phyloP scores from a whole-genome alignment of 768 basidiomycete genomes.

The Podaxis sp. region DNA sequence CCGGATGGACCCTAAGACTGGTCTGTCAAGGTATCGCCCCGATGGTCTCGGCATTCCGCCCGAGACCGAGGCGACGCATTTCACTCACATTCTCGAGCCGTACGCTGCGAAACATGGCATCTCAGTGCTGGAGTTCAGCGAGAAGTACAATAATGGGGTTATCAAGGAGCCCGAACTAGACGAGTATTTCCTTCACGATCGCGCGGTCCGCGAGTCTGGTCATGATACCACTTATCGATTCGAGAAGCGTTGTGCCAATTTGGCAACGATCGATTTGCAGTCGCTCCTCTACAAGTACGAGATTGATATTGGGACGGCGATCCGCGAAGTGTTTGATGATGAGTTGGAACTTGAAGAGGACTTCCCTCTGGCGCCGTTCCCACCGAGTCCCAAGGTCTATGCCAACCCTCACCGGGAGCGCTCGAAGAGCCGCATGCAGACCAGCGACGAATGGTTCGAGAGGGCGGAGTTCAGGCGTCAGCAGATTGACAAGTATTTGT shows the following conservation, averaged over 20 bases:
- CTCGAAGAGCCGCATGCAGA: conserved; percentile 62
- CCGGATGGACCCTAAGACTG: conserved; percentile 91
- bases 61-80: conserved; percentile 98
- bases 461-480: conserved; percentile 82
- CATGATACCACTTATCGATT: conserved; percentile 97
- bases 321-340: conserved; percentile 93
- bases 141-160: conserved; percentile 86
- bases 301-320: conserved; percentile 96
- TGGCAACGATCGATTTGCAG: conserved; percentile 95
- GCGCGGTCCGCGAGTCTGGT: conserved; percentile 93
- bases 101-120: conserved; percentile 91
- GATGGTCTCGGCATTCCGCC: conserved; percentile 96
- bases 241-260: conserved; percentile 96
- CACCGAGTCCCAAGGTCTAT: conserved; percentile 73
- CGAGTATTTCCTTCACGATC: conserved; percentile 97
- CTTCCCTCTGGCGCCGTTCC: conserved; percentile 90
- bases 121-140: conserved; percentile 93
- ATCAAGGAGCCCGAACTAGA: conserved; percentile 88
- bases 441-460: conserved; percentile 89
- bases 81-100: conserved; percentile 96
- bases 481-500: conserved; percentile 91
- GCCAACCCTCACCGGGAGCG: conserved; percentile 59
- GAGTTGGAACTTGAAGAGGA: conserved; percentile 91
- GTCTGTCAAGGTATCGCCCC: conserved; percentile 91
- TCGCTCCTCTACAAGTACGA: conserved; percentile 98